Percentiles rank a stretch among this genome's conserved stretches.
phyloP scores from a whole-genome alignment of 2,329 filamentous ascomycete genomes.

The Hymenoscyphus linearis region DNA sequence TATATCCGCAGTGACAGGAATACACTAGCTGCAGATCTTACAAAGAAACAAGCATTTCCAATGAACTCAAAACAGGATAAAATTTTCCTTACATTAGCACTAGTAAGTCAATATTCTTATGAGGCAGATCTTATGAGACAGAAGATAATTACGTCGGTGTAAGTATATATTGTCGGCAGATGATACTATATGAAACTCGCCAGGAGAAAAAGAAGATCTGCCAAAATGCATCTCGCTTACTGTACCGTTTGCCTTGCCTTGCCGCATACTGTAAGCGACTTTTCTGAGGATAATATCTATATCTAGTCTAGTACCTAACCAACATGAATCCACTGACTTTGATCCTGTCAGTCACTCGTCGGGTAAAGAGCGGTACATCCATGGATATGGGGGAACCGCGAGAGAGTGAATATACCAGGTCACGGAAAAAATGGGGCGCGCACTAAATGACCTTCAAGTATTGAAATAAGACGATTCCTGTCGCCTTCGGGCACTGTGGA shows the following conservation, averaged over 20 bases:
- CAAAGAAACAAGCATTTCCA: constrained; percentile 9
- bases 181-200: neutral
- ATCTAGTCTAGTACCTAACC: neutral
- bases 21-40: constrained; percentile 2
- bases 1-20: neutral
- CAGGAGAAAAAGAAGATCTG: constrained; percentile 2
- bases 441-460: no score
- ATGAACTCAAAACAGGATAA: neutral
- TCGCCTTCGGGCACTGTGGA: no score
- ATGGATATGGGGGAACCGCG: no score
- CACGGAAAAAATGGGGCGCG: no score
- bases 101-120: constrained; percentile 3
- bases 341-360: no score
- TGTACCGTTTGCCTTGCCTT: no score
- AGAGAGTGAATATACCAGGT: no score
- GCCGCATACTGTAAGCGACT: neutral
- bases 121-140: neutral
- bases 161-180: constrained; percentile 3
- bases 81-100: neutral
- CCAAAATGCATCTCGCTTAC: constrained; percentile 8
- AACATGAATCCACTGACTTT: no score
- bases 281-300: neutral
- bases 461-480: no score
- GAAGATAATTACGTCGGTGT: neutral
- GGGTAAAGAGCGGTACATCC: no score